Percentiles rank a stretch among this genome's conserved stretches.
These are phyloP conservation scores for Xylaria acuta DNA, from an alignment of 495 filamentous ascomycete species.

Conservation along the genomic window DNA sequence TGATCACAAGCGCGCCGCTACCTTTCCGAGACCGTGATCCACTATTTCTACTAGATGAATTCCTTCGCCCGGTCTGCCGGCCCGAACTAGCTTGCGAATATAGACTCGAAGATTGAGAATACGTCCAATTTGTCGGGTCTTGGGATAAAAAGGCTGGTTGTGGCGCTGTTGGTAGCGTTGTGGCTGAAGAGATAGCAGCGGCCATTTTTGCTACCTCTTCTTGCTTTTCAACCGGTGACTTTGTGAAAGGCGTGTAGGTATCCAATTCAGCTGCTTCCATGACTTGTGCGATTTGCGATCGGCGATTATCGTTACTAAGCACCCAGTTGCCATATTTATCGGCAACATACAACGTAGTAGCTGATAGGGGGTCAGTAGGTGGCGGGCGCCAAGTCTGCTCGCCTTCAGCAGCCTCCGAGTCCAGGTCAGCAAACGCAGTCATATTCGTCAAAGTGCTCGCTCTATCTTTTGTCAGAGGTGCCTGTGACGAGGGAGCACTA, in stretches of 20 bases:
- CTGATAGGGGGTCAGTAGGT: slow-evolving; percentile 45
- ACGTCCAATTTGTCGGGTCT: slow-evolving; percentile 12
- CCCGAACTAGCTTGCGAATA: slow-evolving; percentile 37
- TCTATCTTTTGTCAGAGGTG: slow-evolving; percentile 33
- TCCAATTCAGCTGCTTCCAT: slow-evolving; percentile 39
- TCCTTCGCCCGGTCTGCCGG: slow-evolving; percentile 23
- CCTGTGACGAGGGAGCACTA: slow-evolving; percentile 25
- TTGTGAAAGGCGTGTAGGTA: slow-evolving; percentile 48
- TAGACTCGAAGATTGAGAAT: slow-evolving; percentile 35
- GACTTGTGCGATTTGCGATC: slow-evolving; percentile 29
- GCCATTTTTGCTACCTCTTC: slow-evolving; percentile 38
- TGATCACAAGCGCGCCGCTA: slow-evolving; percentile 26
- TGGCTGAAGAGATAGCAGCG: slow-evolving; percentile 34
- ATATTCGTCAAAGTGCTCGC: slow-evolving; percentile 55
- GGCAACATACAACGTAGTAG: slow-evolving; percentile 48
- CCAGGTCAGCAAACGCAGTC: slow-evolving; percentile 53
- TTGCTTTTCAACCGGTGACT: slow-evolving; percentile 47
- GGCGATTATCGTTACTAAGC: slow-evolving; percentile 37
- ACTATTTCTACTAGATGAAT: slow-evolving; percentile 24
- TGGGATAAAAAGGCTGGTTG: slow-evolving; percentile 32
- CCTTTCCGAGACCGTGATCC: slow-evolving; percentile 32
- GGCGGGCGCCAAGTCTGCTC: slow-evolving; percentile 50
- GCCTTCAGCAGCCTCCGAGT: slow-evolving; percentile 37
- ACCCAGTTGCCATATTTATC: slow-evolving; percentile 57
- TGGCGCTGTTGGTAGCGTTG: slow-evolving; percentile 23